Percentiles rank a stretch among this genome's conserved stretches.
Evolutionary conservation across 495 filamentous ascomycete species (phyloP).

Genomic region (Acidomyces sp.): DNA sequence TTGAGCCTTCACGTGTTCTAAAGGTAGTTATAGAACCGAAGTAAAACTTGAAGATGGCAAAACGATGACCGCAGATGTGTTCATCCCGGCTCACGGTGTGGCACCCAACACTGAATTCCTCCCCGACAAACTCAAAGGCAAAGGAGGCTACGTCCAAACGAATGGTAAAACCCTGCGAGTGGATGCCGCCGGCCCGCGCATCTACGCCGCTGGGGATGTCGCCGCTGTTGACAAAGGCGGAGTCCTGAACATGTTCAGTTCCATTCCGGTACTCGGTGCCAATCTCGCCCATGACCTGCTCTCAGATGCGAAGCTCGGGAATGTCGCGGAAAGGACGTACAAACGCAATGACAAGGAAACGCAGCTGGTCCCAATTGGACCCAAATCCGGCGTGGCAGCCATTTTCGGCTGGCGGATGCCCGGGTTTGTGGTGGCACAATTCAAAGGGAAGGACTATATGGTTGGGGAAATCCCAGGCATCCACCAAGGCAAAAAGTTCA

Average conservation of each 20-base stretch:
- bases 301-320: conserved; percentile 9
- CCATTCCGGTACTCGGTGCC: conserved; percentile 31
- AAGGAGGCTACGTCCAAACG: conserved; percentile 32
- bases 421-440: conserved; percentile 42
- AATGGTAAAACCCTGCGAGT: conserved; percentile 35
- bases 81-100: conserved; percentile 37
- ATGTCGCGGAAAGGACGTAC: conserved; percentile 22
- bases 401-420: conserved; percentile 41
- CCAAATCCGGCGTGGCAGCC: conserved; percentile 41
- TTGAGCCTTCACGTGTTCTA: no score
- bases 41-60: conserved; percentile 27
- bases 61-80: conserved; percentile 33
- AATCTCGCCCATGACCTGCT: conserved; percentile 35
- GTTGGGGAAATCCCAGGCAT: conserved; percentile 14
- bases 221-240: conserved; percentile 23
- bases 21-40: no score
- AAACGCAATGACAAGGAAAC: conserved; percentile 24
- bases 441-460: conserved; percentile 53
- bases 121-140: conserved; percentile 24
- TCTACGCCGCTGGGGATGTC: conserved; percentile 39
- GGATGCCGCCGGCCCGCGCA: conserved; percentile 34
- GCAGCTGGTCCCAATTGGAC: conserved; percentile 42
- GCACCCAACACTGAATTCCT: conserved; percentile 36
- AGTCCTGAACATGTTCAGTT: conserved; percentile 30
- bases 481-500: conserved; percentile 6